Evolutionary conservation across 179 eudicot genomes (phyloP).

Genomic region (Pouteria campechiana): DNA sequence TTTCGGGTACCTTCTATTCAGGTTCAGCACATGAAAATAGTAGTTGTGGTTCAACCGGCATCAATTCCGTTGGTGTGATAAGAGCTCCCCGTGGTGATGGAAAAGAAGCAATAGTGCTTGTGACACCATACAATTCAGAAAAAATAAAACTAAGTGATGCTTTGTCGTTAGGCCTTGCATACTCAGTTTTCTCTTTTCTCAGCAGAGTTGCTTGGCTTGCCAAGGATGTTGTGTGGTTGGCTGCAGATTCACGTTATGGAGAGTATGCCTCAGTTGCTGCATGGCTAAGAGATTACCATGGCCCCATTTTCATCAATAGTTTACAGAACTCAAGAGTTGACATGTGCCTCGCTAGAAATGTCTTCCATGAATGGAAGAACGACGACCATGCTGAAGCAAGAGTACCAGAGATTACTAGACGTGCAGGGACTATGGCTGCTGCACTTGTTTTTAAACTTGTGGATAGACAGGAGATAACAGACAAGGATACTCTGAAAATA

Average conservation of each 20-base stretch:
- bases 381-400: slow-evolving; percentile 12
- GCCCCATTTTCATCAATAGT: slow-evolving; percentile 48
- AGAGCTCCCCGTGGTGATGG: slow-evolving; percentile 99
- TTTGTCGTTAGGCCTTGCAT: slow-evolving; percentile 65
- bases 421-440: slow-evolving; percentile 99
- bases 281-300: slow-evolving; percentile 77
- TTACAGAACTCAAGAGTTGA: slow-evolving; percentile 14
- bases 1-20: slow-evolving; percentile 46
- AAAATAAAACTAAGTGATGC: slow-evolving; percentile 47
- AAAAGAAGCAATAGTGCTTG: slow-evolving; percentile 87
- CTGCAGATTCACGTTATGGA: slow-evolving; percentile 87
- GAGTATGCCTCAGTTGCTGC: slow-evolving; percentile 75
- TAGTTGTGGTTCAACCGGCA: slow-evolving; percentile 41
- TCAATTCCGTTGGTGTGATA: slow-evolving; percentile 74
- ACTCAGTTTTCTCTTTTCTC: slow-evolving; percentile 70
- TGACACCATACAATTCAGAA: slow-evolving; percentile 78
- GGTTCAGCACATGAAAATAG: slow-evolving; percentile 37
- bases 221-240: slow-evolving; percentile 95
- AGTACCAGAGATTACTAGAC: slow-evolving; percentile 39
- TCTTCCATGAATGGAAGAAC: slow-evolving; percentile 7
- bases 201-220: slow-evolving; percentile 84
- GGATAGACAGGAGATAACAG: slow-evolving; percentile 23
- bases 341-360: slow-evolving; percentile 21
- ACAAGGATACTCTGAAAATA: slow-evolving; percentile 51
- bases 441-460: slow-evolving; percentile 81